A percentile compares a stretch with the other conserved stretches of the same genome.
Evolutionary conservation across 176 grass and related monocot genomes (phyloP).

Genomic region (Musa itinerans): DNA sequence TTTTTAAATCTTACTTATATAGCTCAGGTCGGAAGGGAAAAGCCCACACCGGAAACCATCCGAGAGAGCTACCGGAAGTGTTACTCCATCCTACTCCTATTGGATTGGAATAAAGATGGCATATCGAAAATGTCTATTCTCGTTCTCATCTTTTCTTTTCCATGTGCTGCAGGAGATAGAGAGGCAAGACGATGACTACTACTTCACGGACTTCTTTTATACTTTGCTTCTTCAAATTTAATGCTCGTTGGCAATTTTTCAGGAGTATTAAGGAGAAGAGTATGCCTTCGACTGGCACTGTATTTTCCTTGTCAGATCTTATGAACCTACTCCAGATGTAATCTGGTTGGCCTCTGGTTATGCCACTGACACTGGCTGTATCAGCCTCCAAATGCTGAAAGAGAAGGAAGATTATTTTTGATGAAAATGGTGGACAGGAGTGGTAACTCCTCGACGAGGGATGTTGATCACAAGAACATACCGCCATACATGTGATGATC

Average conservation of each 20-base stretch:
- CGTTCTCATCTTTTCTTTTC: not conserved
- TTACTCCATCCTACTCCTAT: not conserved
- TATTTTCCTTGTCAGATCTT: not conserved
- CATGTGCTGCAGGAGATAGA: not conserved
- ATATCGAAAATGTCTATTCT: not conserved
- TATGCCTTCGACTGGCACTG: too few relatives aligned
- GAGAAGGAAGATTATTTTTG: not conserved
- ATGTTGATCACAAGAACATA: too few relatives aligned
- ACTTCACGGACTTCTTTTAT: not conserved
- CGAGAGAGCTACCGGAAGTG: not conserved
- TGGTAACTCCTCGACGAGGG: too few relatives aligned
- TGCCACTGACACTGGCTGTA: not conserved
- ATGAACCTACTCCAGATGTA: not conserved
- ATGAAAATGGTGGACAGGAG: too few relatives aligned
- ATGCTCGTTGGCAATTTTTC: not conserved
- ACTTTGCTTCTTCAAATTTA: not conserved
- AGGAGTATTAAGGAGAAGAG: not conserved
- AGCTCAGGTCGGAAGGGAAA: not conserved
- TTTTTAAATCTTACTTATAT: too few relatives aligned
- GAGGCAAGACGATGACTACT: not conserved
- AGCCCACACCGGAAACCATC: not conserved
- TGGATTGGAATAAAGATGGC: slow-evolving; percentile 2
- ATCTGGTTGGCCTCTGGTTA: not conserved
- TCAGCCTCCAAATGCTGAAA: too few relatives aligned
- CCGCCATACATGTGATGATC: not conserved